Evolutionary conservation across 768 basidiomycete species (phyloP).

Genomic region (Amanita exitialis): DNA sequence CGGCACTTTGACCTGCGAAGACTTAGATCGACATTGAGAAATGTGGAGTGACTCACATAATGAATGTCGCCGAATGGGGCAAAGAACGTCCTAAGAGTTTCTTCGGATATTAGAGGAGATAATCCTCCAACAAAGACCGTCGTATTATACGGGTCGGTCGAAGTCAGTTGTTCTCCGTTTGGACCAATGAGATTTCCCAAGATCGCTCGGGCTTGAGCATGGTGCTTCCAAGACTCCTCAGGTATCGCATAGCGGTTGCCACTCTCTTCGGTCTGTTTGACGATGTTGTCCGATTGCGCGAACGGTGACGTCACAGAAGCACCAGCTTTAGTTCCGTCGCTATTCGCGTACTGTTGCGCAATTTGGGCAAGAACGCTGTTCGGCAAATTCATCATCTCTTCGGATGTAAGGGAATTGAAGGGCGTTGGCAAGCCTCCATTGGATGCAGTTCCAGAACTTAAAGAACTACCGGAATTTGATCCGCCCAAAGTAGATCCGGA

Average conservation of each 20-base stretch:
- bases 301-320: conserved; percentile 28
- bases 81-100: conserved; percentile 85
- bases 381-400: conserved; percentile 42
- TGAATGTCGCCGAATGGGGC: conserved; percentile 90
- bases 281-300: conserved; percentile 25
- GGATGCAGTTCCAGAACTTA: conserved; percentile 43
- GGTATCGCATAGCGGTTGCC: conserved; percentile 47
- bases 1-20: conserved; percentile 81
- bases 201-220: conserved; percentile 75
- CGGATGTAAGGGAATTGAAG: conserved; percentile 36
- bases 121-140: conserved; percentile 93
- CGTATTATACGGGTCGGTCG: conserved; percentile 92
- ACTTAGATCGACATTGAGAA: conserved; percentile 7
- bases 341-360: conserved; percentile 35
- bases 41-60: conserved; percentile 46
- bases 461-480: conserved; percentile 39
- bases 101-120: conserved; percentile 82
- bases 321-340: conserved; percentile 17
- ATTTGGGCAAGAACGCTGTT: conserved; percentile 37
- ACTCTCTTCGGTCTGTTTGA: conserved; percentile 23
- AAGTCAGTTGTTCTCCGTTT: conserved; percentile 78
- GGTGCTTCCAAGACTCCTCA: conserved; percentile 80
- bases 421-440: conserved; percentile 40
- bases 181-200: conserved; percentile 78
- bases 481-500: conserved; percentile 41